Conservation (phyloP, 2,329 filamentous ascomycete genomes). For the Fusarium neocosmosporiellum region DNA sequence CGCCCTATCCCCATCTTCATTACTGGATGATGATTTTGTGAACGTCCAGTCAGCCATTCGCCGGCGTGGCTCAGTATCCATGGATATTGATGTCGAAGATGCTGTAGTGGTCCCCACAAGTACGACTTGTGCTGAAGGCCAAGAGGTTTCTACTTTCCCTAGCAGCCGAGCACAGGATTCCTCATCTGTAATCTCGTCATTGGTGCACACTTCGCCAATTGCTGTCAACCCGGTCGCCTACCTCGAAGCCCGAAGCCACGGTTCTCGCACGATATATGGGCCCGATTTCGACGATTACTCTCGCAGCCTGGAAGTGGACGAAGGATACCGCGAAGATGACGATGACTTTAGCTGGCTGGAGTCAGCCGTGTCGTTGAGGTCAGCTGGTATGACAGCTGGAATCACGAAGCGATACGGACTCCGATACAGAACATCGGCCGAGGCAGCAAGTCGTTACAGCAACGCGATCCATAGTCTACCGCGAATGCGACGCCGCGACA, state of each 20-base stretch:
- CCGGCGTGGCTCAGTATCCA: slow-evolving; percentile 9
- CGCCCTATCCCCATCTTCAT: slow-evolving; percentile 31
- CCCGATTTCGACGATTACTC: slow-evolving; percentile 1
- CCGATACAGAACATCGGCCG: slow-evolving; percentile 36
- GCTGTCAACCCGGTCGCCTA: slow-evolving; percentile 1
- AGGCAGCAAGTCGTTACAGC: slow-evolving; percentile 40
- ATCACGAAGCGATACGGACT: slow-evolving; percentile 39
- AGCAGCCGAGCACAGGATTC: not conserved
- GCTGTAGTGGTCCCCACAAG: not conserved
- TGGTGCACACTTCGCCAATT: not conserved
- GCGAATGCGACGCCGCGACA: slow-evolving; percentile 44
- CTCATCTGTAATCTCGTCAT: not conserved
- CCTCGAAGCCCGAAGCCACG: slow-evolving; percentile 3
- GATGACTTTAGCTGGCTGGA: slow-evolving; percentile 44
- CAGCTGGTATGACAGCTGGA: slow-evolving; percentile 15
- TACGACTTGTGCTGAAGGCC: not conserved
- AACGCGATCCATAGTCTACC: slow-evolving; percentile 39
- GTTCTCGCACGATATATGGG: slow-evolving; percentile 2
- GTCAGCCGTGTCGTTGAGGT: slow-evolving; percentile 16
- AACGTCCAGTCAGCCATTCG: slow-evolving; percentile 5
- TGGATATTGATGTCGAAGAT: slow-evolving; percentile 30
- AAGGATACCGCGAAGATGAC: slow-evolving; percentile 42
- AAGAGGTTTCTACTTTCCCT: not conserved
- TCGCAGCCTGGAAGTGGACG: slow-evolving; percentile 42
- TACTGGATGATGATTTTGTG: slow-evolving; percentile 27